phyloP scores from a whole-genome alignment of 768 basidiomycete species.

The Boletus reticuloceps region DNA sequence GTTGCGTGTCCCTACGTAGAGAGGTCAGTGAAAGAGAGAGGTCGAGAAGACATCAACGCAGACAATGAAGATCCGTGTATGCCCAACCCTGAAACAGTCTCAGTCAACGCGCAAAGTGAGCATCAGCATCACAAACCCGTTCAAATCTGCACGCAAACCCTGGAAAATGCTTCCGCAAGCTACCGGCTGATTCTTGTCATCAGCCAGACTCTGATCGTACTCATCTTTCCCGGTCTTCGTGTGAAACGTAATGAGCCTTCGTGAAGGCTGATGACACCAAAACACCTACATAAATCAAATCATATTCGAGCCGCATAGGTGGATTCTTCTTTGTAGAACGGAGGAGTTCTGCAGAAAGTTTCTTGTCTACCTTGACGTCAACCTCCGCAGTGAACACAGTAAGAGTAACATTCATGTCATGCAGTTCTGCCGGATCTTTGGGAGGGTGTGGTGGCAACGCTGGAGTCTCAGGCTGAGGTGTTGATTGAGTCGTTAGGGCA shows the following conservation, averaged over 20 bases:
- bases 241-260: slow-evolving; percentile 1
- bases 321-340: slow-evolving; percentile 96
- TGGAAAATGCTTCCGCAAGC: slow-evolving; percentile 81
- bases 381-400: slow-evolving; percentile 41
- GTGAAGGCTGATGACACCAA: not conserved
- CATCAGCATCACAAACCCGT: slow-evolving; percentile 51
- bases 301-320: slow-evolving; percentile 68
- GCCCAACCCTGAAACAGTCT: slow-evolving; percentile 4
- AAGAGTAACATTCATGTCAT: slow-evolving; percentile 27
- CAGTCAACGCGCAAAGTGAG: not conserved
- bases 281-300: slow-evolving; percentile 65
- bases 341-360: slow-evolving; percentile 69
- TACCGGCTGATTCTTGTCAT: slow-evolving; percentile 56
- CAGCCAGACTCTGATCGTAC: slow-evolving; percentile 68
- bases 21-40: not conserved
- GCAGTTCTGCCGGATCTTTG: slow-evolving; percentile 25
- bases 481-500: slow-evolving; percentile 19
- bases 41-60: slow-evolving; percentile 18
- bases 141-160: slow-evolving; percentile 82
- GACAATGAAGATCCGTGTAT: slow-evolving; percentile 50
- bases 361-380: slow-evolving; percentile 61
- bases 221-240: slow-evolving; percentile 76
- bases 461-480: slow-evolving; percentile 10
- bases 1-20: slow-evolving; percentile 78
- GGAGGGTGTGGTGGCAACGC: slow-evolving; percentile 8